Base-by-base conservation (phyloP, 345 rosid species). In the Sonneratia alba region DNA sequence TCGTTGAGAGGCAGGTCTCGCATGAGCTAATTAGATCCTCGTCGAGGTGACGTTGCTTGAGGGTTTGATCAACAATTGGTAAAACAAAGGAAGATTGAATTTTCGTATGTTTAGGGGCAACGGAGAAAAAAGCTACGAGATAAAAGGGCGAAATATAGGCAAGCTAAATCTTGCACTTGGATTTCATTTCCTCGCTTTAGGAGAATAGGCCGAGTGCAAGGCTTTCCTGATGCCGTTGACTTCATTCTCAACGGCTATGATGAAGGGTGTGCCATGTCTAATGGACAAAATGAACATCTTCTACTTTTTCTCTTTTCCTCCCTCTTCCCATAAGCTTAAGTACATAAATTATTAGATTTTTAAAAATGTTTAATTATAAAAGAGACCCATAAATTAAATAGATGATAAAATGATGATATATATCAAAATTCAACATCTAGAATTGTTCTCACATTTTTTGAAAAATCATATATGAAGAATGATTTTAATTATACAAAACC, bases 181-280 rank as follows among this genome's bases (percentile, higher is more conserved):
- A 83, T 81, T 85, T 74, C 75, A 72, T 75, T 75, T 76, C 70
- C 72, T 73, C 70, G 78, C 78, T 82, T 77, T 59, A 70, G 77
- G 71, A 73, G 79, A 72, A n/a, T 71, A 73, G 66, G 79, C 75
- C 67, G 36, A 36, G 55, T 27, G 70, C 45, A 36, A 38, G 38
- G 38, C 48, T 59, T 62, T 71, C 62, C 38, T 38, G 73, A 71
- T 59, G 73, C 67, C 65, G 73, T 71, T 71, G 73, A 71, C 73
- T 37, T 71, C 42, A 32, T 45, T 59, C 67, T 71, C 67, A 42
- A 71, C 67, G 67, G 53, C 73, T 32, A 71, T 71, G 73, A 71
- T 90, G 81, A 88, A 85, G 88, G 87, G 84, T 87, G 91, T 87
- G 84, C 40, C 81, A 86, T 74, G 77, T 80, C 42, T 43, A 74